Percentiles rank a stretch among this genome's conserved stretches.
phyloP scores from a whole-genome alignment of 2,329 filamentous ascomycete genomes.

The Fusarium bactridioides region DNA sequence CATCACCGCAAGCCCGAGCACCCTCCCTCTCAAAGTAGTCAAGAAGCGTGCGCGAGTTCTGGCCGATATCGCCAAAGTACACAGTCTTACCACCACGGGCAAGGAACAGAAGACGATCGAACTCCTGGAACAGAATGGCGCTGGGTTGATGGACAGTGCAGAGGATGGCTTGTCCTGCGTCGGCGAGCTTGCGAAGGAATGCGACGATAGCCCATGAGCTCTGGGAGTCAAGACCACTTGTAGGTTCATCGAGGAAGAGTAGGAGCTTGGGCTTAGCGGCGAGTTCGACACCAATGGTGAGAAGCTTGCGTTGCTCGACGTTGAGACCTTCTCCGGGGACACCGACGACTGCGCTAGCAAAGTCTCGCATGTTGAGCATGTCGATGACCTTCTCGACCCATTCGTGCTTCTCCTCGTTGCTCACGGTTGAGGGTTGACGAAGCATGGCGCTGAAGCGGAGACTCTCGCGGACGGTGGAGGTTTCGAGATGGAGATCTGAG shows the following conservation, averaged over 20 bases:
- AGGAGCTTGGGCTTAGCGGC: conserved; percentile 65
- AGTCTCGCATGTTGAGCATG: conserved; percentile 73
- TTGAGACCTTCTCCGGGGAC: conserved; percentile 68
- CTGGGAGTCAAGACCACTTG: conserved; percentile 69
- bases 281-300: conserved; percentile 69
- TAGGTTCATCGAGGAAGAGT: conserved; percentile 69
- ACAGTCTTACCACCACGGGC: conserved; percentile 71
- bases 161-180: conserved; percentile 61
- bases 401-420: conserved; percentile 64
- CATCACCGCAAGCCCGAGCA: conserved; percentile 63
- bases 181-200: conserved; percentile 68
- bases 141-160: conserved; percentile 65
- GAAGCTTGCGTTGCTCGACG: conserved; percentile 67
- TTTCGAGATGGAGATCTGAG: conserved; percentile 63
- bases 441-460: conserved; percentile 65
- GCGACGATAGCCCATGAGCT: conserved; percentile 69
- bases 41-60: conserved; percentile 64
- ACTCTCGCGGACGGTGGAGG: conserved; percentile 63
- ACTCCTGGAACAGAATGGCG: conserved; percentile 61
- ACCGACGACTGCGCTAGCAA: conserved; percentile 71
- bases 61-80: conserved; percentile 73
- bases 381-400: conserved; percentile 72
- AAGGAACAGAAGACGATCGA: conserved; percentile 70
- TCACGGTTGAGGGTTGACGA: conserved; percentile 62
- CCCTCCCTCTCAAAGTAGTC: conserved; percentile 73